Evolutionary conservation across 2,329 filamentous ascomycete species (phyloP), one percentile per base, ranked within the genome.

Genomic region (Scytalidium lignicola): DNA sequence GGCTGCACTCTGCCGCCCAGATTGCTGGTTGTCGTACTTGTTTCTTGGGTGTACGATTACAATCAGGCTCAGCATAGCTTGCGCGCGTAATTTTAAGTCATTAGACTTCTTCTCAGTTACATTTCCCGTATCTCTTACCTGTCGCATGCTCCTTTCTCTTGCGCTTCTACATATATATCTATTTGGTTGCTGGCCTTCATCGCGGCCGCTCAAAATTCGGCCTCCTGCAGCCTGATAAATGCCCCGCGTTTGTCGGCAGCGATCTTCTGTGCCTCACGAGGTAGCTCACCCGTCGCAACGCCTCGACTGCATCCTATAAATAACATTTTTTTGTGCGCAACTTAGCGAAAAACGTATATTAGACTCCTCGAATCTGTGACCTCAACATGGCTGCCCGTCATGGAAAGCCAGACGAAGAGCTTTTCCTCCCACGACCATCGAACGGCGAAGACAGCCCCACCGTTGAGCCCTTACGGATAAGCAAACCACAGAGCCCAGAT

Each of bases 391-490:
- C 62, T 42, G 50, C 54, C 46, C 63, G 61, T 51, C 82, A 85
- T 63, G 85, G 85, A 60, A 74, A 85, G 58, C 80, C 85, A 21
- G 86, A 90, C 23, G 85, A 90, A 69, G 89, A 92, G 76, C 85
- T 95, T 73, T 92, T 95, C 72, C 79, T 95, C 56, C 68, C 75
- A 53, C 69, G 64, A 51, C 68, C 68, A n/a, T 59, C 56, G 48
- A 60, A 67, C 45, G 70, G 68, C 48, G 67, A 69, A 42, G 83
- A 90, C 61, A 90, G 88, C 61, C 88, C 90, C 50, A 88, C 87
- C 17, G 80, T 95, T 58, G 88, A 88, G 61, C 90, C 90, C 52
- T 70, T 96, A 69, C 82, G 89, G 62, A 95, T 95, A 66, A 85
- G 85, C 72, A 95, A 95, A 68, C 82, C 85, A 49, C 80, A 83